Evolutionary conservation across 192 early-diverging fungal genomes (phyloP), one percentile per base, ranked within the genome.

Genomic region (Umbelopsis ramanniana): DNA sequence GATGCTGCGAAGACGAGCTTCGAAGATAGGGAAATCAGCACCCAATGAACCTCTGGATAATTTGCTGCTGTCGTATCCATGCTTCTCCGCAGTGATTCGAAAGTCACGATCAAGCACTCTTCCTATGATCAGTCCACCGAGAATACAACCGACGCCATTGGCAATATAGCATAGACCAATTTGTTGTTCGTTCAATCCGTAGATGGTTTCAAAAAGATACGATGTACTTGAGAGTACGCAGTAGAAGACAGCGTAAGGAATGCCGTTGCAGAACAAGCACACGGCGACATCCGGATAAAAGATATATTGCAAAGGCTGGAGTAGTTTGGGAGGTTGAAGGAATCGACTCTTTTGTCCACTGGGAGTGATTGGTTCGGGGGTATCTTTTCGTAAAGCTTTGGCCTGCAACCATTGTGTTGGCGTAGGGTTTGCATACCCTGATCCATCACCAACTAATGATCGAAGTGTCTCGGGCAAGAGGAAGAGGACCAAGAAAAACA

Each of bases 391-490:
- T 17, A 53, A 47, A 7, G 35, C 52, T 9, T 38, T 66, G n/a
- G 29, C 68, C 37, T 46, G 52, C 43, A 29, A 46, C 57, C 66
- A 73, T 74, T 57, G 77, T 10, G 24, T 68, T 47, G 71, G 63
- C 24, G 71, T 83, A 26, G 79, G 79, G 19, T 80, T 80, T 12
- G 71, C 71, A 46, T 80, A 71, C 4, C 74, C 74, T n/a, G 71
- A 73, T n/a, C 79, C 79, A 26, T 80, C 72, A 11, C 81, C 82
- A 6, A 86, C 83, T 11, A 78, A 55, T 2, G 75, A 66, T 21
- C 84, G 76, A 43, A 82, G 68, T 0, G 84, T 83, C 46, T 86
- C 84, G 0, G 84, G 84, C 12, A 86, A 54, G 63, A 84, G 66
- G 69, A 83, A 79, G 1, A 80, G 33, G 9, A 82, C 72, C 23